A percentile compares a stretch with the other conserved stretches of the same genome.
Evolutionary conservation across 352 stramenopile species (phyloP).

Genomic region (Globisporangium cederbergense): DNA sequence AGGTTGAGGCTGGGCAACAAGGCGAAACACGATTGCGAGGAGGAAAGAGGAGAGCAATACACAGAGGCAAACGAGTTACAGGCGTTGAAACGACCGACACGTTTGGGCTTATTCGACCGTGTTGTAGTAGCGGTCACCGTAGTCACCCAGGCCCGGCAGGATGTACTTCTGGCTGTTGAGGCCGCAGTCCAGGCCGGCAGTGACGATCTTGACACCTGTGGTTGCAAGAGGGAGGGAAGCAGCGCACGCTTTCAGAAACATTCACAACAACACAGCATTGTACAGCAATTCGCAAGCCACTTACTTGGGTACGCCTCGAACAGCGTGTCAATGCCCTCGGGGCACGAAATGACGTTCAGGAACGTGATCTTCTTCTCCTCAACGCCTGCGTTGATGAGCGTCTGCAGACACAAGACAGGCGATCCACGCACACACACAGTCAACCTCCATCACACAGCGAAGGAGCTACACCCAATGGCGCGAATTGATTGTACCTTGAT

Average conservation of each 20-base stretch:
- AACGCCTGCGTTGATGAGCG: constrained; percentile 82
- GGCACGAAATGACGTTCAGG: constrained; percentile 93
- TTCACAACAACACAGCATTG: background rate
- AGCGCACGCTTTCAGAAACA: background rate
- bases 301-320: constrained; percentile 64
- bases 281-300: constrained; percentile 38
- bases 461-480: background rate
- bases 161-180: constrained; percentile 97
- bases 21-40: no score
- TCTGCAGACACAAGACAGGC: constrained; percentile 26
- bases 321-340: constrained; percentile 85
- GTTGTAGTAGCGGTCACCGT: constrained; percentile 93
- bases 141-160: constrained; percentile 95
- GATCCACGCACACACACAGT: background rate
- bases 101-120: constrained; percentile 31
- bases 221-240: constrained; percentile 7
- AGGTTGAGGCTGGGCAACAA: no score
- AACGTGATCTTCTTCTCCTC: constrained; percentile 91
- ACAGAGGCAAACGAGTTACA: no score
- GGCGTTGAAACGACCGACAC: no score
- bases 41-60: no score
- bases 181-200: constrained; percentile 71
- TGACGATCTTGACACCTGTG: constrained; percentile 74
- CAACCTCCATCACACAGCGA: background rate
- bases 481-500: constrained; percentile 63